A percentile compares a stretch with the other conserved stretches of the same genome.
These are phyloP conservation scores for Gaertneriomyces sp. DNA, from an alignment of 192 early-diverging fungal species.

Conservation along the genomic window DNA sequence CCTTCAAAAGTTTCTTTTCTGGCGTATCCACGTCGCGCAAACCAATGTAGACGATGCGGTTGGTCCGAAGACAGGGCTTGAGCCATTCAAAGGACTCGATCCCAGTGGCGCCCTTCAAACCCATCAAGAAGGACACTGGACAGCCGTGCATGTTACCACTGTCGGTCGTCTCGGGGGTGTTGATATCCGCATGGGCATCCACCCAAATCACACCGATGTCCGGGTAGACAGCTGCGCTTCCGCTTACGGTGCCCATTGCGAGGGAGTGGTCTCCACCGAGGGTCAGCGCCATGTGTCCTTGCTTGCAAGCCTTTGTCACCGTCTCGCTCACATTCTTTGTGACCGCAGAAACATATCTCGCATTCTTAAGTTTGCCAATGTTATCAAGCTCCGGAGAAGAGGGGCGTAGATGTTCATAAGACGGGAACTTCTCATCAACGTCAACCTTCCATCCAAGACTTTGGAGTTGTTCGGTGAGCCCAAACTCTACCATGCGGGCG, in stretches of 20 bases:
- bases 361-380: slow-evolving; percentile 78
- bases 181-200: slow-evolving; percentile 83
- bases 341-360: slow-evolving; percentile 76
- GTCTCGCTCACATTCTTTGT: slow-evolving; percentile 62
- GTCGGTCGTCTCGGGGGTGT: slow-evolving; percentile 81
- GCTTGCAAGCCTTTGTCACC: slow-evolving; percentile 59
- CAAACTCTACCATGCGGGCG: slow-evolving; percentile 74
- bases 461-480: slow-evolving; percentile 78
- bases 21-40: slow-evolving; percentile 87
- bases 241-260: slow-evolving; percentile 85
- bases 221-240: slow-evolving; percentile 68
- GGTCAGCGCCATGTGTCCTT: slow-evolving; percentile 80
- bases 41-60: slow-evolving; percentile 91
- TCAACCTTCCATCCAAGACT: slow-evolving; percentile 76
- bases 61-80: slow-evolving; percentile 64
- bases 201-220: slow-evolving; percentile 90
- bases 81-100: slow-evolving; percentile 74
- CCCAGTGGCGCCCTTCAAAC: slow-evolving; percentile 58
- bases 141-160: slow-evolving; percentile 96
- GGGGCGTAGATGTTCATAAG: slow-evolving; percentile 67
- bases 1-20: slow-evolving; percentile 80
- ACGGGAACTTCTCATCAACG: slow-evolving; percentile 63
- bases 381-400: slow-evolving; percentile 67
- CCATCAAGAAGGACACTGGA: slow-evolving; percentile 85
- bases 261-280: slow-evolving; percentile 95